phyloP scores from a whole-genome alignment of 768 basidiomycete genomes.

The Ramaria sp. region DNA sequence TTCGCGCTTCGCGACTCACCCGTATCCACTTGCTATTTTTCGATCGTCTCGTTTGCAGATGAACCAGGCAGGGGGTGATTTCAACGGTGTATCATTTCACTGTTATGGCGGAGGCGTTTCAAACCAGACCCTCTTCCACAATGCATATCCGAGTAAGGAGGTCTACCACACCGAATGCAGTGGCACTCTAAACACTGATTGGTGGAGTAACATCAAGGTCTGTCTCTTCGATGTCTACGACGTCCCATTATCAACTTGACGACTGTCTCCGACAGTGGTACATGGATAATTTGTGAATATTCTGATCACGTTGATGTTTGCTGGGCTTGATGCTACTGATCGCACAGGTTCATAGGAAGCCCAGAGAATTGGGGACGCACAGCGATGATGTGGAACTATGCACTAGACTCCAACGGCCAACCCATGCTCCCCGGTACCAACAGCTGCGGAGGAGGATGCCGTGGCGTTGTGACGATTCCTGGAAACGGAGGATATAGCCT shows the following conservation, averaged over 20 bases:
- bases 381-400: constrained; percentile 70
- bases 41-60: constrained; percentile 24
- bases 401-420: constrained; percentile 48
- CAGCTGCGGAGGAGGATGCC: constrained; percentile 57
- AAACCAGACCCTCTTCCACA: constrained; percentile 46
- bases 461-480: constrained; percentile 57
- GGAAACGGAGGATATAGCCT: constrained; percentile 48
- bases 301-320: not conserved
- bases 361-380: constrained; percentile 17
- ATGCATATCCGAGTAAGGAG: constrained; percentile 46
- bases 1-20: not conserved
- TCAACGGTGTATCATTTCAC: constrained; percentile 61
- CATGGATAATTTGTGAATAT: constrained; percentile 46
- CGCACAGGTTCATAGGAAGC: constrained; percentile 13
- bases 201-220: constrained; percentile 77
- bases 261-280: constrained; percentile 41
- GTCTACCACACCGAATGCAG: constrained; percentile 52
- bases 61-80: constrained; percentile 42
- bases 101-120: constrained; percentile 51
- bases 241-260: not conserved
- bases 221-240: constrained; percentile 3
- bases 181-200: constrained; percentile 53
- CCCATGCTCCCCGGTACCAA: constrained; percentile 54
- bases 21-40: not conserved
- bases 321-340: not conserved